phyloP scores from a whole-genome alignment of 257 asterid genomes.

The Rauvolfia tetraphylla region DNA sequence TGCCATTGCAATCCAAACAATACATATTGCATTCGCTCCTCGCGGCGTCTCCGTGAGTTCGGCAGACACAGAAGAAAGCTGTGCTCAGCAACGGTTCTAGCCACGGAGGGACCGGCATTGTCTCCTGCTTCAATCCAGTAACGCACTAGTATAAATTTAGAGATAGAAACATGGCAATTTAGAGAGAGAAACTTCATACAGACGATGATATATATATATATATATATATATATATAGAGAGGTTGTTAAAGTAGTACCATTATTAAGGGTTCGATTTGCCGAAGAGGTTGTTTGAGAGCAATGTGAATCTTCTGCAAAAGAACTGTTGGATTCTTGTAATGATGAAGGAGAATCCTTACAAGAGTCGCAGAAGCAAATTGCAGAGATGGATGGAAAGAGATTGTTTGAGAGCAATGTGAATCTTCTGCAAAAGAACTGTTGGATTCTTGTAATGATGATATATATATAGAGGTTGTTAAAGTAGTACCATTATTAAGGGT shows the following conservation, averaged over 20 bases:
- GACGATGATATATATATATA: background rate
- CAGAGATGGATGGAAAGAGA: too few species aligned
- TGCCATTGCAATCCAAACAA: slow-evolving; percentile 73
- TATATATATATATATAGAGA: too few species aligned
- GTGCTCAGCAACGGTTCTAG: slow-evolving; percentile 62
- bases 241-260: background rate
- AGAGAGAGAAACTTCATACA: background rate
- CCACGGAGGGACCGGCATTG: slow-evolving; percentile 88
- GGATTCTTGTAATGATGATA: slow-evolving; percentile 41
- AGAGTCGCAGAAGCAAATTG: slow-evolving; percentile 10
- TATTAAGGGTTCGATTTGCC: background rate
- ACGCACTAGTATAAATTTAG: background rate
- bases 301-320: slow-evolving; percentile 24
- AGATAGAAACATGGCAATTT: background rate
- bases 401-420: slow-evolving; percentile 19
- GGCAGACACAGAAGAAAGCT: slow-evolving; percentile 63
- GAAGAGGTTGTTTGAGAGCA: slow-evolving; percentile 10
- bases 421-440: slow-evolving; percentile 14
- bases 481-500: slow-evolving; percentile 2
- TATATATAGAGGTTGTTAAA: too few species aligned
- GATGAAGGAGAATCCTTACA: slow-evolving; percentile 28
- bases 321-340: slow-evolving; percentile 30
- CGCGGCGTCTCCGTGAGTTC: slow-evolving; percentile 76
- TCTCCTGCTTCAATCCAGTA: slow-evolving; percentile 28
- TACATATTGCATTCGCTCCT: slow-evolving; percentile 85